Conservation (phyloP, 371 early-diverging fungal species). For the Chytridium lagenaria region DNA sequence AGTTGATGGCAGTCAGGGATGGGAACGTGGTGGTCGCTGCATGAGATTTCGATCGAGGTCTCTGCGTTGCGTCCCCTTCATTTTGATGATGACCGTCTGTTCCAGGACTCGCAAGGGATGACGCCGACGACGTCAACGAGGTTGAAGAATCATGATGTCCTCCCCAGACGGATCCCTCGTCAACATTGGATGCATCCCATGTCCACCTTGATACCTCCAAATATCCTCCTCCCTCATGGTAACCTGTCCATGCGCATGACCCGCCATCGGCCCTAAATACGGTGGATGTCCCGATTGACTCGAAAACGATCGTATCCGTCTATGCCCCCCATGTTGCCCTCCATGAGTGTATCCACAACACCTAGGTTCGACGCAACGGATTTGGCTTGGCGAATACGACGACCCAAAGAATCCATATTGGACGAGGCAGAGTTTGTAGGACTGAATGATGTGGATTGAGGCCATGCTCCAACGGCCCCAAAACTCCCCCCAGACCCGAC, state of each 20-base stretch:
- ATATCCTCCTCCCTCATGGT: too few relatives aligned
- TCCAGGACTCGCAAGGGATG: neutral
- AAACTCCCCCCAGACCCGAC: too few relatives aligned
- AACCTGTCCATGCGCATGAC: too few relatives aligned
- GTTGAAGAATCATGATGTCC: too few relatives aligned
- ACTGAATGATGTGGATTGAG: too few relatives aligned
- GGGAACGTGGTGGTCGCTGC: slow-evolving; percentile 5
- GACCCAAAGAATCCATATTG: neutral
- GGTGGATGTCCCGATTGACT: too few relatives aligned
- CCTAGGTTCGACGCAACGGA: neutral
- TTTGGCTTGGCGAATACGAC: neutral
- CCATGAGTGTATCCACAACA: neutral
- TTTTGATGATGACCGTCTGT: too few relatives aligned
- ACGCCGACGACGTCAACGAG: neutral
- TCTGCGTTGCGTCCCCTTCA: too few relatives aligned
- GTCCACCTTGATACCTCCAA: neutral
- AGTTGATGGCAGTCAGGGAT: slow-evolving; percentile 3
- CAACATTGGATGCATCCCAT: neutral
- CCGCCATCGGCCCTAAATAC: too few relatives aligned
- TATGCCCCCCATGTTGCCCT: neutral
- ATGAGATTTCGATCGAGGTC: too few relatives aligned
- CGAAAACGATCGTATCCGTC: slow-evolving; percentile 16
- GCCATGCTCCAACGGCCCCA: too few relatives aligned
- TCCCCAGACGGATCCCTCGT: slow-evolving; percentile 4
- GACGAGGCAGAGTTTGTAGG: neutral